Base-by-base conservation (phyloP, 805 yeast genomes). In the Candida manassasensis region DNA sequence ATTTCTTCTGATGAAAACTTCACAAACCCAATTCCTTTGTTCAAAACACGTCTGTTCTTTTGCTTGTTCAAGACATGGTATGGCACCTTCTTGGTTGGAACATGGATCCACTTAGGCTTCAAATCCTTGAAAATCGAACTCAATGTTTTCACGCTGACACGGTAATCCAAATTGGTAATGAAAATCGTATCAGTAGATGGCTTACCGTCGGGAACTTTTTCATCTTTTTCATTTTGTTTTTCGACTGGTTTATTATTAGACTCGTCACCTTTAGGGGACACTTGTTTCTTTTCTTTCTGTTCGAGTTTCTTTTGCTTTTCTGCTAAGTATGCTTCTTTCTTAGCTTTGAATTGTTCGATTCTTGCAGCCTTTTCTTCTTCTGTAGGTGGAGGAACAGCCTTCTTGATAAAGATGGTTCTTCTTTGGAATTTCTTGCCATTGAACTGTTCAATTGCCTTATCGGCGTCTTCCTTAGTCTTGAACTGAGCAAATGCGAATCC, bases 11-110 rank as follows among this genome's bases (percentile, higher is more conserved):
- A 61, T 33, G 75, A 67, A 45, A 81, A 77, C 44, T 73, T 73
- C 43, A 79, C 75, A 52, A 81, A 76, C 3, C 82, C 84, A 55
- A 75, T 76, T 28, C 88, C 88, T 51, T 74, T 75, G 49, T 75
- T 76, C 49, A 62, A 70, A 37, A 75, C 60, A 13, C 41, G 59
- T 60, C 41, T 70, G 65, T 32, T 75, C 73, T 38, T 63, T 59
- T 24, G 59, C 44, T 62, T 64, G 49, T 63, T 61, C 42, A 69
- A 59, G 17, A 75, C 48, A 35, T 56, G 58, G 33, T 50, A 55
- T 12, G 80, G 74, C 13, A 76, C 56, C 27, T 58, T 63, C 44
- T 71, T 68, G 32, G 66, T 57, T 37, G 87, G 86, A 16, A 81
- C 75, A 39, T 74, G 74, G 34, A 77, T 71, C 76, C 77, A 74